Base-by-base conservation (phyloP, 139 green algal species). In the Ulvella scutata region DNA sequence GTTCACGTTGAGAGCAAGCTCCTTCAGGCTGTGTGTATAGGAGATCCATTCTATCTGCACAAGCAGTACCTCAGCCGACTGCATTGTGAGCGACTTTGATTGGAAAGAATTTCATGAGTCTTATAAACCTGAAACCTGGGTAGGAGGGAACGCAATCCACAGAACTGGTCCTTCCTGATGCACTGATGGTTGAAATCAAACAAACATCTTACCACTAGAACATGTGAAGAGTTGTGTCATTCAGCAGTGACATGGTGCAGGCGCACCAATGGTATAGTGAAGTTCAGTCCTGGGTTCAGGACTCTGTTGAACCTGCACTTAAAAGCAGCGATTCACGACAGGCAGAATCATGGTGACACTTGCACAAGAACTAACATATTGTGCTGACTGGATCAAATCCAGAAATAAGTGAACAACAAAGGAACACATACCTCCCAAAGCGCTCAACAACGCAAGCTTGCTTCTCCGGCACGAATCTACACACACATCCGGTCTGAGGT, bases 381-480 rank as follows among this genome's bases (percentile, higher is more conserved):
- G 35, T 1, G 34, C 3, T 36, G 26, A 4, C 28, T 3, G 29
- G 9, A 4, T 35, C 31, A 17, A 20, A 17, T 9, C 26, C n/a
- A 13, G 3, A 2, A 38, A 37, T 26, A 37, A 2, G 39, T 2
- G 17, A 33, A 20, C 3, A 38, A 33, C 23, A 43, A n/a, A 51
- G 43, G 4, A 76, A 38, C 17, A 34, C 62, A 4, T 21, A 61
- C 31, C 21, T 59, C 4, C 28, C 13, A 4, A 38, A 26, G 17
- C 90, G 77, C 73, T 95, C 89, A 1, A 95, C 75, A 1, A 93
- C 88, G 62, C 78, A 89, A 1, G 87, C 84, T 9, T 79, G 90
- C 79, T 92, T 88, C 83, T 98, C 88, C 4, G 93, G 93, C 20
- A 98, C 92, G 21, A 98, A 87, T 33, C 85, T 91, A 43, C 26